Conservation (phyloP, 352 stramenopile species). For the Lagenidium sp. region DNA sequence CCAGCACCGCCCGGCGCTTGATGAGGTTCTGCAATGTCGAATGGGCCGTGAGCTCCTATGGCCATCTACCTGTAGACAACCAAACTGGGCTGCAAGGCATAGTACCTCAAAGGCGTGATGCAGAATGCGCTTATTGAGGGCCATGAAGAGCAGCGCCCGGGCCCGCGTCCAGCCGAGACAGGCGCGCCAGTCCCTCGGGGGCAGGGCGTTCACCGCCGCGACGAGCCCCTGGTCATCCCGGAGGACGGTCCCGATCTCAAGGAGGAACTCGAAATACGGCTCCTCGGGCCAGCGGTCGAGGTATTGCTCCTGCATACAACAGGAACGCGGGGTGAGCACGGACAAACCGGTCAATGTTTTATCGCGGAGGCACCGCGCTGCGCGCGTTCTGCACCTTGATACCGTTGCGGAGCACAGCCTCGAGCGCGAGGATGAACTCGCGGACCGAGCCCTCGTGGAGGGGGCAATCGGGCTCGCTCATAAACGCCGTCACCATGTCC, state of each 20-base stretch:
- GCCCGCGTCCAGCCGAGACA: constrained; percentile 61
- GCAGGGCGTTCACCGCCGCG: constrained; percentile 27
- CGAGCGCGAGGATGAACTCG: constrained; percentile 47
- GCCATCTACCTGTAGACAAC: too few species aligned
- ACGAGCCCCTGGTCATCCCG: constrained; percentile 66
- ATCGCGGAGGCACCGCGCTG: too few species aligned
- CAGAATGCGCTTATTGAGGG: constrained; percentile 70
- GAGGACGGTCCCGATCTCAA: constrained; percentile 48
- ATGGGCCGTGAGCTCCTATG: too few species aligned
- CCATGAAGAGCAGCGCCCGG: constrained; percentile 48
- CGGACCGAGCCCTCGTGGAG: constrained; percentile 65
- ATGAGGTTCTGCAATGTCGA: constrained; percentile 55
- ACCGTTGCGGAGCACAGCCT: constrained; percentile 52
- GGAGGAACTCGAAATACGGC: constrained; percentile 60
- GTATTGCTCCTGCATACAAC: constrained; percentile 27
- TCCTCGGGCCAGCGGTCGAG: constrained; percentile 51
- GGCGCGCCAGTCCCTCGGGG: constrained; percentile 21
- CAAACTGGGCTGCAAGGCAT: too few species aligned
- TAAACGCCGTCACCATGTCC: constrained; percentile 69
- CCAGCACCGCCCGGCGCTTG: constrained; percentile 48
- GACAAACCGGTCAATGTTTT: too few species aligned
- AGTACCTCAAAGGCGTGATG: constrained; percentile 62
- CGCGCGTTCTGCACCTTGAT: constrained; percentile 48
- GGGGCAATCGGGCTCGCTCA: constrained; percentile 48
- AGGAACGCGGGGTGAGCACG: too few species aligned